Percentiles rank a stretch among this genome's conserved stretches.
Conservation (phyloP, 805 yeast genomes). For the Wickerhamomyces rabaulensis region DNA sequence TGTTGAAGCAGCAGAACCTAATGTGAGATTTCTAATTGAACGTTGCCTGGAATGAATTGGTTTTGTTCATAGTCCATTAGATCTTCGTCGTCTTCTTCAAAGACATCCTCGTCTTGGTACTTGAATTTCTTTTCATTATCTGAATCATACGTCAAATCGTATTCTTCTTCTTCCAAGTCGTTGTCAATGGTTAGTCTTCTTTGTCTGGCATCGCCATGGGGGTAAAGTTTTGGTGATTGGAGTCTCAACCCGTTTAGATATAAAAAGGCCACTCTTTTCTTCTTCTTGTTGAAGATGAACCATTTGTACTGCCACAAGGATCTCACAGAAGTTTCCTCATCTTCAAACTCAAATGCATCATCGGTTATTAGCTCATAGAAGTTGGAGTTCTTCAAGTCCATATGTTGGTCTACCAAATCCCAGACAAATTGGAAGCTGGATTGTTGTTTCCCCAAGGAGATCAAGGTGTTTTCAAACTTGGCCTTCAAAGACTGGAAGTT, state of each 20-base stretch:
- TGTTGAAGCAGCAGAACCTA: neutral
- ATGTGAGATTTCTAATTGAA: conserved; percentile 27
- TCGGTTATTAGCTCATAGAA: conserved; percentile 61
- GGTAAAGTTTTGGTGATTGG: conserved; percentile 33
- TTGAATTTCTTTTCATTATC: conserved; percentile 31
- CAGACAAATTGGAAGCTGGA: conserved; percentile 63
- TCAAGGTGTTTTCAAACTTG: conserved; percentile 71
- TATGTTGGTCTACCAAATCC: conserved; percentile 81
- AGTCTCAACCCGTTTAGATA: conserved; percentile 56
- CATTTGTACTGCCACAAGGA: conserved; percentile 59
- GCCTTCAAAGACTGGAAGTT: conserved; percentile 47
- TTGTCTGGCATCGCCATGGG: conserved; percentile 11
- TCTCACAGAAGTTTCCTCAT: conserved; percentile 24
- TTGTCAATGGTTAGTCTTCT: conserved; percentile 31
- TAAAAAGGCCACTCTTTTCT: conserved; percentile 85
- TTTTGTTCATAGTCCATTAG: conserved; percentile 24
- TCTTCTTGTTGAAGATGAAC: conserved; percentile 86
- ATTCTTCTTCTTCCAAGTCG: conserved; percentile 37
- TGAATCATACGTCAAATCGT: conserved; percentile 35
- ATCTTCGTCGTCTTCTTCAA: conserved; percentile 21
- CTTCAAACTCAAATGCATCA: conserved; percentile 28
- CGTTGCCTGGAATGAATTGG: conserved; percentile 31
- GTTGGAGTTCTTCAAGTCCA: conserved; percentile 54
- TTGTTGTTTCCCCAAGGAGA: conserved; percentile 53
- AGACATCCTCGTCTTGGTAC: conserved; percentile 7